These are phyloP conservation scores for Triticum monococcum DNA, from an alignment of 176 grass and related monocot species.

Conservation along the genomic window DNA sequence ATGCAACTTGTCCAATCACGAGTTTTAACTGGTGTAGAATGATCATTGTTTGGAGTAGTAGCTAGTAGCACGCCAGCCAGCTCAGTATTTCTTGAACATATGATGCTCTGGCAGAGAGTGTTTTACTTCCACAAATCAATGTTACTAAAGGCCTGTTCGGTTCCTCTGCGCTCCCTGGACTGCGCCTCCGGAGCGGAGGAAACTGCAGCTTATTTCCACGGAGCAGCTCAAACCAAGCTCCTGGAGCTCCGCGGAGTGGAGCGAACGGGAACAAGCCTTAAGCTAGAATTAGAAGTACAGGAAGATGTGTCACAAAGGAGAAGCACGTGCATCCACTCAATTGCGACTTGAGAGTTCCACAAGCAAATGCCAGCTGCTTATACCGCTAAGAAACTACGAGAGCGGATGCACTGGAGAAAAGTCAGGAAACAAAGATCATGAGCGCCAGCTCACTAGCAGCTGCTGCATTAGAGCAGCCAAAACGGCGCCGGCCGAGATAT, in stretches of 20 bases:
- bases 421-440: slow-evolving; percentile 20
- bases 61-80: background rate
- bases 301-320: no score
- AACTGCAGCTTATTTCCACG: no score
- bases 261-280: no score
- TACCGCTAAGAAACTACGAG: background rate
- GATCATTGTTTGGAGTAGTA: background rate
- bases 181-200: no score
- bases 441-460: slow-evolving; percentile 39
- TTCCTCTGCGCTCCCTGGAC: no score
- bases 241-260: no score
- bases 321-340: background rate
- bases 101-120: background rate
- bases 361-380: background rate
- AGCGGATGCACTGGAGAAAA: background rate
- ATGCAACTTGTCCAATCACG: slow-evolving; percentile 2
- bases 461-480: slow-evolving; percentile 68
- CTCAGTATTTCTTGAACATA: background rate
- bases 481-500: slow-evolving; percentile 69
- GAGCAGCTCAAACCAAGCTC: no score
- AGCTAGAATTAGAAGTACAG: background rate
- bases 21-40: background rate
- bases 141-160: background rate
- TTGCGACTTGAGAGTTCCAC: background rate
- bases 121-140: background rate